Evolutionary conservation across 106 monocot genomes (phyloP).

Genomic region (Dactylorhiza incarnata): DNA sequence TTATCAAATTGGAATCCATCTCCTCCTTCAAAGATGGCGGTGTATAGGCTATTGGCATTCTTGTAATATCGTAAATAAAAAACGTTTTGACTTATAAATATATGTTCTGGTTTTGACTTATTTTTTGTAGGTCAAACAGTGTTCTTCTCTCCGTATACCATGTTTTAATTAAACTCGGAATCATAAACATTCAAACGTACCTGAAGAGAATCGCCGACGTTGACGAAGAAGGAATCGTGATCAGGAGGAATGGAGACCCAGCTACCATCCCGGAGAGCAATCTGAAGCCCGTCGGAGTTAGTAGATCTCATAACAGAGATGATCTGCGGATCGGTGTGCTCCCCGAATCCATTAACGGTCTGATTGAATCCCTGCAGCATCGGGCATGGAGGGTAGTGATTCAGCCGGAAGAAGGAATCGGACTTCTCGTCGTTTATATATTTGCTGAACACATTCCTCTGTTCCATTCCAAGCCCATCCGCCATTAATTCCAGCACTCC

Average conservation of each 20-base stretch:
- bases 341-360: constrained; percentile 43
- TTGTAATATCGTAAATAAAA: no score
- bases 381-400: constrained; percentile 62
- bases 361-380: constrained; percentile 10
- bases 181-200: no score
- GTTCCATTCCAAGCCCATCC: constrained; percentile 35
- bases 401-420: constrained; percentile 51
- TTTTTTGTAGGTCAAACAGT: background rate
- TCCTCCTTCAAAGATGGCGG: background rate
- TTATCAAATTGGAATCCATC: background rate
- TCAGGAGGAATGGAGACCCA: constrained; percentile 63
- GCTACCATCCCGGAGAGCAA: constrained; percentile 44
- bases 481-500: constrained; percentile 53
- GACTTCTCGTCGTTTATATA: constrained; percentile 35
- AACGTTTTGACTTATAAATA: no score
- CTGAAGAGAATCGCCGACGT: constrained; percentile 66
- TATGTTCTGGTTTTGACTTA: background rate
- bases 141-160: no score
- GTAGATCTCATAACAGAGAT: constrained; percentile 39
- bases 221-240: constrained; percentile 54
- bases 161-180: no score
- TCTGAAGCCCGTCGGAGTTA: constrained; percentile 31
- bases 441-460: constrained; percentile 26
- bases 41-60: no score
- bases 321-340: constrained; percentile 56